Evolutionary conservation across 352 stramenopile species (phyloP), one percentile per base, ranked within the genome.

Genomic region (Pythium aristosporum): DNA sequence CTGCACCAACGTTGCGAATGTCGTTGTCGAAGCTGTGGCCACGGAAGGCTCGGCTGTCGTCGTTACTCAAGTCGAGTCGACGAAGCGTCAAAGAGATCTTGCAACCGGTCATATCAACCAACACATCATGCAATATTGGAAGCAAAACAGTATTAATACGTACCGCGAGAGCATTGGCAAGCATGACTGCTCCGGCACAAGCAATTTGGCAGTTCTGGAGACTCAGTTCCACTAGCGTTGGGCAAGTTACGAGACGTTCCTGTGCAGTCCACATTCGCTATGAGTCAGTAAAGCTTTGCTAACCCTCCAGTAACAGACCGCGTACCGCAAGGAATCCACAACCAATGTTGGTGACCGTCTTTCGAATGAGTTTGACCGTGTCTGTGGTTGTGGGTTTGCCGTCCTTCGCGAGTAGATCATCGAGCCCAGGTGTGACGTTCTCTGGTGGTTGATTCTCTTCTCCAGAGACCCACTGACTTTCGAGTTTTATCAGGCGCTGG

Each of bases 141-240:
- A 12, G 6, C 37, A 42, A 42, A 42, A 41, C 5, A 4, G 21
- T 42, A 12, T 21, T 28, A 55, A 30, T 30, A 30, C 25, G 0
- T 30, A 81, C 76, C 57, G 70, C 61, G 48, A 85, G 50, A 34
- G 61, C 74, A 21, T 67, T 80, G 7, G 74, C 66, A n/a, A 85
- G 69, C 18, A 82, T 37, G 41, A 82, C 74, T 12, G 59, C 74
- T n/a, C 76, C 76, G 12, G 72, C 76, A 21, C 80, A 71, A 1
- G 76, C 61, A 34, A 85, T 70, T 32, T 80, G 69, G n/a, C 76
- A 85, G 48, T 71, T 70, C 34, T 75, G 72, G 25, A 85, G 63
- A 11, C 65, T 68, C 34, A 84, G 25, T 23, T 63, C 67, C 2
- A 78, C 28, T 21, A 76, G 39, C 9, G 39, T 51, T 18, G 32